phyloP scores from a whole-genome alignment of 805 yeast species.

The Alloascoidea africana region DNA sequence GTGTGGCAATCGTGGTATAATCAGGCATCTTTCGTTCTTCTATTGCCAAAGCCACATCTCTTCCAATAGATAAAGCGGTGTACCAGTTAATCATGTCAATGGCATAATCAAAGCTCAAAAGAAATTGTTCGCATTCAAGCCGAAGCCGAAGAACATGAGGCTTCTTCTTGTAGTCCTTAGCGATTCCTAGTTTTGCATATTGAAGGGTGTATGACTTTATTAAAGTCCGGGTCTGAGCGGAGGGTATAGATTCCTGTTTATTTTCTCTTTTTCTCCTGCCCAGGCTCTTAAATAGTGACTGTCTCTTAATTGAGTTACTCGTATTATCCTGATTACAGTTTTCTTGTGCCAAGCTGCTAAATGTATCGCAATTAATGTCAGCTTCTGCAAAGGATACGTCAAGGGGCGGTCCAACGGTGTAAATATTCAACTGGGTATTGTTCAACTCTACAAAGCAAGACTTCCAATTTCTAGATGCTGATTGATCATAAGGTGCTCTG shows the following conservation, averaged over 20 bases:
- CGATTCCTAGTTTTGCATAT: slow-evolving; percentile 71
- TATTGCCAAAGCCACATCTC: slow-evolving; percentile 67
- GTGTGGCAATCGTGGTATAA: slow-evolving; percentile 68
- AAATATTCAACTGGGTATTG: slow-evolving; percentile 74
- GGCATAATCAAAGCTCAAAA: slow-evolving; percentile 46
- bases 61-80: slow-evolving; percentile 53
- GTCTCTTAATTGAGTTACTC: slow-evolving; percentile 2
- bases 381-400: slow-evolving; percentile 13
- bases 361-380: slow-evolving; percentile 7
- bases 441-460: slow-evolving; percentile 56
- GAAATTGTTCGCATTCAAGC: slow-evolving; percentile 69
- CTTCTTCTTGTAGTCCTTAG: slow-evolving; percentile 67
- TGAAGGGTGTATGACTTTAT: slow-evolving; percentile 62
- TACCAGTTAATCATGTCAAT: slow-evolving; percentile 72
- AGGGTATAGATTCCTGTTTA: not conserved
- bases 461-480: slow-evolving; percentile 59
- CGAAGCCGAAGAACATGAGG: slow-evolving; percentile 59
- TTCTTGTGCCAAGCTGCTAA: slow-evolving; percentile 8
- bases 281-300: slow-evolving; percentile 5
- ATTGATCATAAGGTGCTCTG: slow-evolving; percentile 60
- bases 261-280: slow-evolving; percentile 1
- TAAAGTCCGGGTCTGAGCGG: slow-evolving; percentile 6
- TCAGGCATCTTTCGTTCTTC: slow-evolving; percentile 57
- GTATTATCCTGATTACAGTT: no score
- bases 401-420: slow-evolving; percentile 23